Evolutionary conservation across 2,329 filamentous ascomycete species (phyloP).

Genomic region (Pseudocercospora fijiensis): DNA sequence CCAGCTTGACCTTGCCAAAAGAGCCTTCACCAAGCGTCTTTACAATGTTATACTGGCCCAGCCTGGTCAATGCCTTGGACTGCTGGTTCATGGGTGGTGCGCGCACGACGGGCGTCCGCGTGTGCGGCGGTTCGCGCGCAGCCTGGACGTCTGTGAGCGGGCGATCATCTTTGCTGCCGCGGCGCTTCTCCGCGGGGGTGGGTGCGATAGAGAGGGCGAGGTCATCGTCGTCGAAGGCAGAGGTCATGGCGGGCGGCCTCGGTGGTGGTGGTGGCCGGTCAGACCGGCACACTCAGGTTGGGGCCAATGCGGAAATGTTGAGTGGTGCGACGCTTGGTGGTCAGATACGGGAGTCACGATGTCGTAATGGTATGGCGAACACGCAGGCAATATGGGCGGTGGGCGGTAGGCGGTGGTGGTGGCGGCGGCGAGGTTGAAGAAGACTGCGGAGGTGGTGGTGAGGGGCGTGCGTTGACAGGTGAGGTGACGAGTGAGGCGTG

Average conservation of each 20-base stretch:
- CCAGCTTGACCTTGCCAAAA: slow-evolving; percentile 98
- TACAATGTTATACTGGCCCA: slow-evolving; percentile 88
- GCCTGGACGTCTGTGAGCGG: slow-evolving; percentile 38
- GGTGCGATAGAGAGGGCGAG: slow-evolving; percentile 42
- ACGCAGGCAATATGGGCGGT: background rate
- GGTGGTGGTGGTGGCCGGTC: slow-evolving; percentile 15
- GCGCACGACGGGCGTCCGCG: slow-evolving; percentile 24
- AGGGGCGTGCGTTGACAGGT: background rate
- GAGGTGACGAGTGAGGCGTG: background rate
- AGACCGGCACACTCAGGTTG: slow-evolving; percentile 16
- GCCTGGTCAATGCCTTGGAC: slow-evolving; percentile 52
- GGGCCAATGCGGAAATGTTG: background rate
- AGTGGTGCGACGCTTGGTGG: background rate
- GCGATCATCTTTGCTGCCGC: slow-evolving; percentile 30
- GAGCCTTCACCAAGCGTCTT: slow-evolving; percentile 93
- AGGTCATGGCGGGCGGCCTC: slow-evolving; percentile 36
- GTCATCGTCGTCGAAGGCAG: slow-evolving; percentile 44
- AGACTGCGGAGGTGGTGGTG: background rate
- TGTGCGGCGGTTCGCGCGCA: slow-evolving; percentile 23
- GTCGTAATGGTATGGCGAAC: background rate
- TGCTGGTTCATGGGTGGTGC: slow-evolving; percentile 32
- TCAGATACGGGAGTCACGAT: background rate
- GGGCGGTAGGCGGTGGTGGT: background rate
- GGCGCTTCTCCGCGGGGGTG: slow-evolving; percentile 27
- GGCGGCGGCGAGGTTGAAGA: background rate